Evolutionary conservation across 163 green algal genomes (phyloP).

Genomic region (Scenedesmus sp.): DNA sequence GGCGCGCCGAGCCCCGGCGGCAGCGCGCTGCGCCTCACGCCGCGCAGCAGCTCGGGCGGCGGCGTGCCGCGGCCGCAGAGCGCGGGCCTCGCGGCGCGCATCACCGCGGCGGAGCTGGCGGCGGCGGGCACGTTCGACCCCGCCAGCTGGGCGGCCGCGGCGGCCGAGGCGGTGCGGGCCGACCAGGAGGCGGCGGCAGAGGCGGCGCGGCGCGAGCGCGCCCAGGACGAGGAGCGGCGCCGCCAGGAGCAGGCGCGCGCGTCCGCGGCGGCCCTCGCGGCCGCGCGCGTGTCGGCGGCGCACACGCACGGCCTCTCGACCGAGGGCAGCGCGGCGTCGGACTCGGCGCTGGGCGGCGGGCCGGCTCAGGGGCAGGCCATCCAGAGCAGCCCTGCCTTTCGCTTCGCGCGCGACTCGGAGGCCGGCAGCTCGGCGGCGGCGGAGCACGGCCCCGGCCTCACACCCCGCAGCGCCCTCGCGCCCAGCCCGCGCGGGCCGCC

Average conservation of each 20-base stretch:
- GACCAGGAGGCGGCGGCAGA: constrained; percentile 3
- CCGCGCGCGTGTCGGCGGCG: background rate
- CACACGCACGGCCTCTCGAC: too few species aligned
- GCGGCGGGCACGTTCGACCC: background rate
- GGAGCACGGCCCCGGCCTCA: too few species aligned
- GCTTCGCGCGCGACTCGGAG: too few species aligned
- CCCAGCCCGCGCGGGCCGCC: too few species aligned
- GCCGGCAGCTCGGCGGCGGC: too few species aligned
- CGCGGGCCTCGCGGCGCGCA: background rate
- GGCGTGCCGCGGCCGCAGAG: background rate
- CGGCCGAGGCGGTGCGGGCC: background rate
- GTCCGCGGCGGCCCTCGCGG: background rate
- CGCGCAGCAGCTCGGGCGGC: background rate
- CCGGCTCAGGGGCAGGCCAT: too few species aligned
- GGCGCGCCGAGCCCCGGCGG: background rate
- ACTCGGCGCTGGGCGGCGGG: too few species aligned
- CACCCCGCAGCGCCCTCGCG: too few species aligned
- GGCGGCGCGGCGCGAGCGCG: background rate
- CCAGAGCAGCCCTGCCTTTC: too few species aligned
- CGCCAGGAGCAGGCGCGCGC: background rate
- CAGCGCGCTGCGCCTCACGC: background rate
- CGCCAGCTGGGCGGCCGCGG: constrained; percentile 7
- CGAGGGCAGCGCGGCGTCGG: too few species aligned
- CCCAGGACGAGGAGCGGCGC: background rate
- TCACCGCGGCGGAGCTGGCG: constrained; percentile 1